Evolutionary conservation across 2,329 filamentous ascomycete species (phyloP), one percentile per base, ranked within the genome.

Genomic region (Daldinia sp.): DNA sequence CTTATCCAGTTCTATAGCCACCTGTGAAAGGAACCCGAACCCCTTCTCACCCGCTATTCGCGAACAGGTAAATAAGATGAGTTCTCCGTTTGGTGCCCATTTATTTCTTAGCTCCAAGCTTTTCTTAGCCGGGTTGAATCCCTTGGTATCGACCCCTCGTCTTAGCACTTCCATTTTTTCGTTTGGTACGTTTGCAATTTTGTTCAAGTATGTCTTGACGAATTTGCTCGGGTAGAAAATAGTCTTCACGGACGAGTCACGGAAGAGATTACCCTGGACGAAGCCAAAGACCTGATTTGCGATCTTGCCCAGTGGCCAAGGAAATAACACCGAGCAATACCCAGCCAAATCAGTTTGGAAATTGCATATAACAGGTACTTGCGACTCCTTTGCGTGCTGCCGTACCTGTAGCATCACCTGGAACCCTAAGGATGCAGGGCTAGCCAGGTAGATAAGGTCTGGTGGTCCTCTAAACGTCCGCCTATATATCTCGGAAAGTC

Each of bases 331-430:
- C 49, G 85, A 82, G 70, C 87, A 88, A 73, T 91, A 92, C 1
- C 87, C 87, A 0, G 87, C 85, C 8, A 92, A 78, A 71, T 91
- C 89, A 0, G 89, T 92, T 74, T 91, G 89, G 67, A 90, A 91
- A 74, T 91, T 92, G 73, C 88, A 84, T 41, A 91, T 80, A 1
- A 90, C 79, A 2, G 85, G 85, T 1, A 87, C 82, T 39, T 87
- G 86, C 7, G 80, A 79, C 29, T 83, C 78, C 19, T 74, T 74
- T 11, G 80, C 78, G 55, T 90, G 81, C 67, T 90, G 87, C 43
- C 86, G 82, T 51, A 90, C 77, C 72, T 91, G 88, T n/a, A 91
- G 79, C 76, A 91, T 82, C 56, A 91, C 85, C 66, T 91, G 89
- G 69, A 91, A 91, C 3, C 89, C 89, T 2, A 91, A 78, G 4